Evolutionary conservation across 164 flowering plant genomes (phyloP).

Genomic region (Dillenia suffruticosa): DNA sequence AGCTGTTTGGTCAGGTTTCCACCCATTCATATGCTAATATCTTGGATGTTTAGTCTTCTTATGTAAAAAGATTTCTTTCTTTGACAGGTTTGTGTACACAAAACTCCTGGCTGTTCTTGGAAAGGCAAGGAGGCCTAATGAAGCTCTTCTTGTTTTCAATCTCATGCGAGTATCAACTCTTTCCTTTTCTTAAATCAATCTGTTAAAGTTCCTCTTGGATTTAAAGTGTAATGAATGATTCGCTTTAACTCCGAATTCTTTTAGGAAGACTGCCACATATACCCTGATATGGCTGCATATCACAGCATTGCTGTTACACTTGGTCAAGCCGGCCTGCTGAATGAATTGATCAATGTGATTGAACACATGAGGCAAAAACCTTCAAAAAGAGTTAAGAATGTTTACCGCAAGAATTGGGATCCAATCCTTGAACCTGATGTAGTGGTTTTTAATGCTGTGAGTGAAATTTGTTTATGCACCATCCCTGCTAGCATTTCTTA

Average conservation of each 20-base stretch:
- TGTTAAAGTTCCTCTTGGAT: background rate
- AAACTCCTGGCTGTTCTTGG: constrained; percentile 89
- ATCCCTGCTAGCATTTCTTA: background rate
- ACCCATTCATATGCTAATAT: background rate
- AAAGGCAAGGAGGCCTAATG: constrained; percentile 74
- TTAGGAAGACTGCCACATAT: constrained; percentile 69
- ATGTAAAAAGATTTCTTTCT: constrained; percentile 10
- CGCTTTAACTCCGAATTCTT: constrained; percentile 1
- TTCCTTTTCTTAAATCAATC: background rate
- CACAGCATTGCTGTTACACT: constrained; percentile 81
- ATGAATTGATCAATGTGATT: constrained; percentile 57
- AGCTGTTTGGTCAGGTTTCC: background rate
- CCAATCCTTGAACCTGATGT: constrained; percentile 85
- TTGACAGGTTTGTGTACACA: constrained; percentile 86
- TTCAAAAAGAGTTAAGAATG: constrained; percentile 38
- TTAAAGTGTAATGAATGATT: background rate
- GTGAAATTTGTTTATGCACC: constrained; percentile 16
- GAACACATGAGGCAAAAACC: constrained; percentile 81
- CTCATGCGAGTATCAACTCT: constrained; percentile 63
- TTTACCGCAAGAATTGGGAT: constrained; percentile 65
- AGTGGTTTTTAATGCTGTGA: constrained; percentile 91
- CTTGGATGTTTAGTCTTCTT: background rate
- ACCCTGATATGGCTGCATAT: constrained; percentile 94
- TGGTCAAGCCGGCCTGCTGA: constrained; percentile 90
- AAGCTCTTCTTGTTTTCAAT: constrained; percentile 74